phyloP scores from a whole-genome alignment of 1,139 yeast genomes.

The Scheffersomyces lignicola region DNA sequence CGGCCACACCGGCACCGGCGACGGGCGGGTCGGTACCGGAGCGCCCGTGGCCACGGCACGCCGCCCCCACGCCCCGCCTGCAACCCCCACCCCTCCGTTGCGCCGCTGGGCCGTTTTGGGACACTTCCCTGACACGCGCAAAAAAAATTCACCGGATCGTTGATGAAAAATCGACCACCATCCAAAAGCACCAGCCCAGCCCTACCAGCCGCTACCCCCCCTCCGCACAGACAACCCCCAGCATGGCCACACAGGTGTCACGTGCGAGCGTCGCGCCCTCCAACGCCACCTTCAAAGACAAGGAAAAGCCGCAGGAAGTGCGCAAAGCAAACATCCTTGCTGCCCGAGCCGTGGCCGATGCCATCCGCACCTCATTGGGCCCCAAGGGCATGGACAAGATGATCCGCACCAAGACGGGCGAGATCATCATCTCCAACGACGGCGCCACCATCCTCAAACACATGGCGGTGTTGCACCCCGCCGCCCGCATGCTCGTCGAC shows the following conservation, averaged over 20 bases:
- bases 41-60: too few relatives aligned
- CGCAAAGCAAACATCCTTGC: conserved; percentile 91
- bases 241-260: conserved; percentile 16
- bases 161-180: too few relatives aligned
- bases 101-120: too few relatives aligned
- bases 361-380: conserved; percentile 94
- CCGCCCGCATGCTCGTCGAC: conserved; percentile 97
- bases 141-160: not conserved
- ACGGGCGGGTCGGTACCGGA: too few relatives aligned
- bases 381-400: conserved; percentile 99
- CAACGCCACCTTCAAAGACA: conserved; percentile 88
- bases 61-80: too few relatives aligned
- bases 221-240: not conserved
- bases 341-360: conserved; percentile 97
- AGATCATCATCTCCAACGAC: conserved; percentile 93
- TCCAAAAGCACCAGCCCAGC: not conserved
- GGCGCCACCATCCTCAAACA: conserved; percentile 96
- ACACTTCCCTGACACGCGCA: too few relatives aligned
- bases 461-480: conserved; percentile 98
- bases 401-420: conserved; percentile 92
- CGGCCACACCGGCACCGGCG: too few relatives aligned
- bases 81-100: too few relatives aligned
- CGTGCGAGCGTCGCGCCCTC: conserved; percentile 49
- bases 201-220: not conserved
- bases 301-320: conserved; percentile 97